A percentile compares a stretch with the other conserved stretches of the same genome.
Evolutionary conservation across 768 basidiomycete species (phyloP).

Genomic region (Chiua virens): DNA sequence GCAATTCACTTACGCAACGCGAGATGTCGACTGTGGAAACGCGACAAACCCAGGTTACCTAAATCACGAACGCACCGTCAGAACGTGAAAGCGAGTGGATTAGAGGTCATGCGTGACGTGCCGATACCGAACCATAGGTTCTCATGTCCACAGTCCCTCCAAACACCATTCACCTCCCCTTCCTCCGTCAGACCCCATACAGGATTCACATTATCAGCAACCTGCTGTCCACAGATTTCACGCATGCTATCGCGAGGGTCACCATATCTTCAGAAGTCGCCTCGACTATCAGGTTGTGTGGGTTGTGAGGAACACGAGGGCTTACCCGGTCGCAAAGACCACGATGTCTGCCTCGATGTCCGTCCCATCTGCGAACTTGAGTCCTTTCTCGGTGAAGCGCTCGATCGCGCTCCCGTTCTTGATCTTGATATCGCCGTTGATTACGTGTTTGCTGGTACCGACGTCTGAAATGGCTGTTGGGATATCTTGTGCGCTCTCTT

Average conservation of each 20-base stretch:
- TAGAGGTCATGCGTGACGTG: conserved; percentile 6
- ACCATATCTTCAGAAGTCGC: conserved; percentile 39
- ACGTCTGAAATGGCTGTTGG: conserved; percentile 20
- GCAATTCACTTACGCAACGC: conserved; percentile 27
- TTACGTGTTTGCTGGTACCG: conserved; percentile 45
- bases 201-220: conserved; percentile 44
- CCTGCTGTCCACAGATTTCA: conserved; percentile 45
- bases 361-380: conserved; percentile 31
- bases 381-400: conserved; percentile 31
- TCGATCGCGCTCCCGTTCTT: conserved; percentile 41
- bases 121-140: conserved; percentile 35
- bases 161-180: conserved; percentile 52
- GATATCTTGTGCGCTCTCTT: too few relatives aligned
- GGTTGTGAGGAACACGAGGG: background rate
- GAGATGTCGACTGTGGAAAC: conserved; percentile 32
- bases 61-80: too few relatives aligned
- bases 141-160: conserved; percentile 34
- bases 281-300: conserved; percentile 1
- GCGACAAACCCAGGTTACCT: conserved; percentile 26
- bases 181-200: conserved; percentile 67
- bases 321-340: conserved; percentile 33
- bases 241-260: conserved; percentile 42
- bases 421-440: conserved; percentile 50
- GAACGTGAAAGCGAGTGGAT: background rate
- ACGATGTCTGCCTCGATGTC: conserved; percentile 34